Conservation (phyloP, 768 basidiomycete genomes). For the Mycena floridula region DNA sequence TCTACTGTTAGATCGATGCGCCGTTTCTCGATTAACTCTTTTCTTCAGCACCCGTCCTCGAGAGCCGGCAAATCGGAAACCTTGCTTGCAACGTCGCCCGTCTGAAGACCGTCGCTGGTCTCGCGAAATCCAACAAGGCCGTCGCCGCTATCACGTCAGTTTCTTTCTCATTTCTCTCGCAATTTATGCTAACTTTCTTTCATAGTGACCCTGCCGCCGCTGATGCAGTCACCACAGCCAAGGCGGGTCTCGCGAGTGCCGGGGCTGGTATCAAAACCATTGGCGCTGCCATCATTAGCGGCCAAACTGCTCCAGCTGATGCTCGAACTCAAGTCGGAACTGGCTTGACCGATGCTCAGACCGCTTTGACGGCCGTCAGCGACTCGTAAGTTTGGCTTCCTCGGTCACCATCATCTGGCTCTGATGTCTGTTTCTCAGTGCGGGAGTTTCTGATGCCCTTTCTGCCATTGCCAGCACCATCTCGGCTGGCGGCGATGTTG, state of each 20-base stretch:
- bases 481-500: constrained; percentile 1
- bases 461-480: not conserved
- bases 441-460: not conserved
- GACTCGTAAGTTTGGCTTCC: constrained; percentile 1
- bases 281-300: constrained; percentile 11
- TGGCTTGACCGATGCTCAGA: constrained; percentile 9
- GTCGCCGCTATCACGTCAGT: constrained; percentile 12
- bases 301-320: constrained; percentile 8
- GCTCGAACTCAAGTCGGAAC: constrained; percentile 8
- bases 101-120: constrained; percentile 19
- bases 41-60: constrained; percentile 6
- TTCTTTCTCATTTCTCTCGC: not conserved
- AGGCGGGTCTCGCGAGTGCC: constrained; percentile 6
- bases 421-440: not conserved
- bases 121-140: constrained; percentile 14
- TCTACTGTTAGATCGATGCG: not conserved
- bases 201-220: constrained; percentile 10
- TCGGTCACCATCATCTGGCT: not conserved
- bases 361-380: constrained; percentile 9
- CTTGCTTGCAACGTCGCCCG: constrained; percentile 26
- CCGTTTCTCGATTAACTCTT: not conserved
- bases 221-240: constrained; percentile 7
- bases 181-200: not conserved
- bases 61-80: constrained; percentile 23
- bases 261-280: constrained; percentile 10